A percentile compares a stretch with the other conserved stretches of the same genome.
These are phyloP conservation scores for Monosporozyma unispora DNA, from an alignment of 805 yeast species.

Conservation along the genomic window DNA sequence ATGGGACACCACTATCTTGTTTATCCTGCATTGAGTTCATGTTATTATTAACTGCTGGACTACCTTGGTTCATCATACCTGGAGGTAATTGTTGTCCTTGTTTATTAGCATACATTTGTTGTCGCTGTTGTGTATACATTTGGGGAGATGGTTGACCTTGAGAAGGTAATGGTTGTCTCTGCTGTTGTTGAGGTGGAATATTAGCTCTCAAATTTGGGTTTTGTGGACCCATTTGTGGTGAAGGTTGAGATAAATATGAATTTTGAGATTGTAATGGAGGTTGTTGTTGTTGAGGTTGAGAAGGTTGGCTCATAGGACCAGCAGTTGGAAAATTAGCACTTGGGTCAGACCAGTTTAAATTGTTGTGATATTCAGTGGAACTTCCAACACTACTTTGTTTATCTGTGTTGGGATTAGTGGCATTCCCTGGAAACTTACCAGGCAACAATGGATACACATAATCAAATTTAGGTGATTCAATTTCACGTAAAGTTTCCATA, in stretches of 20 bases:
- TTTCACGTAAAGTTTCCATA: conserved; percentile 14
- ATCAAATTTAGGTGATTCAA: conserved; percentile 2
- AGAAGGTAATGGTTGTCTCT: neutral
- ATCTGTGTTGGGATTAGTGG: neutral
- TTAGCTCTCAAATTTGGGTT: neutral
- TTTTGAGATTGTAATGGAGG: neutral
- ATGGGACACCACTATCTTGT: neutral
- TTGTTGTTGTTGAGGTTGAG: neutral
- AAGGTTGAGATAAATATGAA: neutral
- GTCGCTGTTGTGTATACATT: neutral
- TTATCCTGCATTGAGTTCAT: neutral
- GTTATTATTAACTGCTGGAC: neutral
- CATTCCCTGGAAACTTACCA: neutral
- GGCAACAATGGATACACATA: conserved; percentile 8
- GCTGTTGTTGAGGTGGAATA: neutral
- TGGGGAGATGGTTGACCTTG: neutral
- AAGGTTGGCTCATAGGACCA: neutral
- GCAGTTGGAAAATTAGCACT: neutral
- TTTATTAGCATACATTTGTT: neutral
- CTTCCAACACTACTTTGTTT: neutral
- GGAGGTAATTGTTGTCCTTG: neutral
- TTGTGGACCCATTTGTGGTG: neutral
- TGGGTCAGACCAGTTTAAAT: neutral
- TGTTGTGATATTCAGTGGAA: neutral
- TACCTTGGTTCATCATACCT: neutral